Base-by-base conservation (phyloP, 2,329 filamentous ascomycete genomes). In the Monosporascus sp. region DNA sequence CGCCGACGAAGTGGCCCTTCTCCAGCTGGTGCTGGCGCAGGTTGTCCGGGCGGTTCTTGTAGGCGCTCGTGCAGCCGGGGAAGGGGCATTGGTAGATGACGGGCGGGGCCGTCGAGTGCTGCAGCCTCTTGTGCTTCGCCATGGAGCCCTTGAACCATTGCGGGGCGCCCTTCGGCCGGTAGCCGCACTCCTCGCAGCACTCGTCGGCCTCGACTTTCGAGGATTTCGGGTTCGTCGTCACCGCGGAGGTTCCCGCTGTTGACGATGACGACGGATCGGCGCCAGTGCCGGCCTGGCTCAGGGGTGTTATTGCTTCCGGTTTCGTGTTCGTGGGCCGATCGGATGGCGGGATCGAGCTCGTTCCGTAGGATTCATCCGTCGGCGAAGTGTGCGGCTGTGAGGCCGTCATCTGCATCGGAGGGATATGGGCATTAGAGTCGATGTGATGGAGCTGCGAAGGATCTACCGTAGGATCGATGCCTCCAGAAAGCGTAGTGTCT, bases 121-220 rank as follows among this genome's bases (percentile, higher is more conserved):
- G 75, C 54, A 77, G 68, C 62, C 77, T 80, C 68, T 72, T 80
- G 62, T 83, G 80, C 64, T 82, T 83, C 48, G 78, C 74, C 79
- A 83, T 80, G 62, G 77, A 81, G 6, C 79, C 79, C 45, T 74
- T 75, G 61, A 82, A 82, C 80, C 80, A 82, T 53, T 76, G 72
- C n/a, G 79, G 78, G 48, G 80, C 73, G 4, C 80, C 80, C 56
- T 77, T 79, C 1, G 80, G 80, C 9, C 77, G 71, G 65, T 82
- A 82, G 3, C 74, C 77, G 55, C 80, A 83, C 18, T 79, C 67
- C 22, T 76, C 73, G 59, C 80, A 82, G 56, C 71, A 71, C 48
- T 72, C 70, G 47, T 74, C 64, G 0, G 77, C 72, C 54, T 78
- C 76, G 1, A 70, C 55, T 54, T 75, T 74, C 11, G 56, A 55